These are phyloP conservation scores for Backusella circina DNA, from an alignment of 192 early-diverging fungal genomes.

Conservation along the genomic window DNA sequence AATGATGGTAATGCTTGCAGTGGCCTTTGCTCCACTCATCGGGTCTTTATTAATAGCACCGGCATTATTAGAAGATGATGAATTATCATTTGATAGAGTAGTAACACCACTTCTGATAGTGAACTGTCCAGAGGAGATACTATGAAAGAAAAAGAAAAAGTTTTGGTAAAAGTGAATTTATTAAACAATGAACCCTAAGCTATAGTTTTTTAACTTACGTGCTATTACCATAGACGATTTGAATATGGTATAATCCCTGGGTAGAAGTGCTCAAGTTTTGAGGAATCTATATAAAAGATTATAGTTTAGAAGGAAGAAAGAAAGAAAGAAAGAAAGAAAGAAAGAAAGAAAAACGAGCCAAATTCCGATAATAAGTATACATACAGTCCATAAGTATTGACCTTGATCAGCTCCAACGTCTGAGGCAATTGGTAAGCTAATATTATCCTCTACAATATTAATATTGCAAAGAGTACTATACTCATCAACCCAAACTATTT, in stretches of 20 bases:
- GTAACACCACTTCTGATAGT: background rate
- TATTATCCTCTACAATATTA: background rate
- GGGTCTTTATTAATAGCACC: background rate
- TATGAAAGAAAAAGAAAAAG: background rate
- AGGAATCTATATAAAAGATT: background rate
- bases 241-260: background rate
- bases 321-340: background rate
- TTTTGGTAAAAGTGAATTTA: background rate
- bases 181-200: background rate
- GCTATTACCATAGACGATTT: background rate
- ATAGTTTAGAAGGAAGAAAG: background rate
- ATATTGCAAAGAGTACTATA: background rate
- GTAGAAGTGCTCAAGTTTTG: background rate
- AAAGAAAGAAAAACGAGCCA: background rate
- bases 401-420: background rate
- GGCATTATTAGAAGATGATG: background rate
- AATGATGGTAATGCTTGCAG: background rate
- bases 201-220: background rate
- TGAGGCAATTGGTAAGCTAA: background rate
- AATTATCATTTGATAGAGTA: background rate
- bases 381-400: background rate
- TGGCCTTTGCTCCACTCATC: background rate
- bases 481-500: background rate
- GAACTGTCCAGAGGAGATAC: background rate
- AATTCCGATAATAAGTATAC: background rate